Evolutionary conservation across 495 filamentous ascomycete genomes (phyloP), one percentile per base, ranked within the genome.

Genomic region (Aspergillus funiculosus): DNA sequence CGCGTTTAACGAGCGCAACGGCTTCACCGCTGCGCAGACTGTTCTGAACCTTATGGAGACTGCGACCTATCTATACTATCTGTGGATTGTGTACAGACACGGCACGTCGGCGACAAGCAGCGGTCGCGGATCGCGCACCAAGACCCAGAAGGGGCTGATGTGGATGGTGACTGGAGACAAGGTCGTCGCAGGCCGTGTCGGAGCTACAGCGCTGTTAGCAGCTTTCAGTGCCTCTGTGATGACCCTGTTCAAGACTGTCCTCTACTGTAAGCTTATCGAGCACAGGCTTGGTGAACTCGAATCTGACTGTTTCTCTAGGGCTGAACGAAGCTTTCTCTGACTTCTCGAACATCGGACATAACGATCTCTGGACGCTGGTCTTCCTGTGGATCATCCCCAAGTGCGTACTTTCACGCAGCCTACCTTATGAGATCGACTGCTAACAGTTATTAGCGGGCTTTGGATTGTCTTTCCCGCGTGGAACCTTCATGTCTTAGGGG

Each of bases 241-340:
- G 84, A 95, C 91, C 1, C 54, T 92, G 1, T 83, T 81, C 64
- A 95, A 95, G 78, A 95, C 90, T 11, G 56, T 86, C 43, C 65
- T 97, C 11, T 97, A 95, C 57, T 84, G 89, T 89, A 57, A 73
- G 82, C 73, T 43, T 51, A 28, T 24, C 9, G 26, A 7, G 35
- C 32, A 26, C 34, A 24, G 39, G 31, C 1, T 20, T 25, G 18
- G 4, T 25, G 10, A 15, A 34, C 2, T 4, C 5, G 8, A 7
- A 27, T 25, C 39, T 50, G 27, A 52, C 52, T 15, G 52, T 8
- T 8, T 6, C 5, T 13, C 17, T 42, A 91, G 87, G 78, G 79
- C 58, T 90, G 24, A 85, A 85, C 52, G 89, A 94, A 62, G 71
- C 75, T 32, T 90, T 75, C 62, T 86, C 83, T 4, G 85, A 77